Evolutionary conservation across 305 asterid species (phyloP), one percentile per base, ranked within the genome.

Genomic region (Fraxinus xanthoxyloides): DNA sequence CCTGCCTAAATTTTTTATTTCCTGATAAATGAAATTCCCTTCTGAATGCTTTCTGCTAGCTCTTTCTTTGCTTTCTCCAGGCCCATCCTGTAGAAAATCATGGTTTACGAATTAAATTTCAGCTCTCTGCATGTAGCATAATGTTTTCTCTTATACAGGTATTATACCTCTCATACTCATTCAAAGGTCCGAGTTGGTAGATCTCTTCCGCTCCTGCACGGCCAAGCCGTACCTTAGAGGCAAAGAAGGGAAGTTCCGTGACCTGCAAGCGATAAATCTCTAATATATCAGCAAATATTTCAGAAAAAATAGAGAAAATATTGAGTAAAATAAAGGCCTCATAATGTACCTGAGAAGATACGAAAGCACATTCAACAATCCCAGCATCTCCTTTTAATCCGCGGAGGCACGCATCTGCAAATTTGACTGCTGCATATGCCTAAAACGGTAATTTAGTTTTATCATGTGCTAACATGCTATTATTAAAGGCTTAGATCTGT

Each of bases 361-460:
- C 97, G 77, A 90, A 95, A 84, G 98, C 85, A 74, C 98, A 95
- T 81, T 94, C 98, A 19, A 95, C 89, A 34, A 95, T 80, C 51
- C 90, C 89, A 24, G 98, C 98, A 82, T 91, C 98, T 69, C 97
- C 98, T 86, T 93, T 90, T 72, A 95, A 84, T 82, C 97, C 98
- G 3, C 92, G 90, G n/a, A 93, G 94, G 84, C 98, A 95, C 17
- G 92, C 90, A 82, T 93, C 98, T 82, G 98, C 98, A 83, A 92
- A 95, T 85, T 95, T 95, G 15, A 92, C 97, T 9, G 98, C 98
- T 82, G 98, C 98, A 82, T 93, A 95, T 85, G 98, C 98, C 98
- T 93, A 72, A 79, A 86, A 51, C 69, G 75, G 67, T 31, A 5
- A 85, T 59, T 82, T 19, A 3, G 75, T 26, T 54, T 77, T 87